Percentiles rank a stretch among this genome's conserved stretches.
These are phyloP conservation scores for Mucor piriformis DNA, from an alignment of 371 early-diverging fungal species.

Conservation along the genomic window DNA sequence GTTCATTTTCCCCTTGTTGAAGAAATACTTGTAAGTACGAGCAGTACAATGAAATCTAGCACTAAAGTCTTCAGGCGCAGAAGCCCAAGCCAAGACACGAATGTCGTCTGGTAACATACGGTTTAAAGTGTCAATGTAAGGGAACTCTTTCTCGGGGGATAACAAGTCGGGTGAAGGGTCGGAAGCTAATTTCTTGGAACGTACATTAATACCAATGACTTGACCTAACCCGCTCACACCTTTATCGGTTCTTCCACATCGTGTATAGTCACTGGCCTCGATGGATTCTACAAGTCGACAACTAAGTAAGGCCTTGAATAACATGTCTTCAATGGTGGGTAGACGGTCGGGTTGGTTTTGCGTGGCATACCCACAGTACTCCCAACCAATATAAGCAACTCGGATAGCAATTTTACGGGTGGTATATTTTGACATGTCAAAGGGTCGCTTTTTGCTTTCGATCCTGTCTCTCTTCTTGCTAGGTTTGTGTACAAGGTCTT, in stretches of 20 bases:
- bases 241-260: constrained; percentile 95
- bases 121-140: constrained; percentile 87
- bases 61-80: constrained; percentile 75
- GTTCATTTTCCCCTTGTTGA: constrained; percentile 62
- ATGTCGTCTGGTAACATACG: constrained; percentile 87
- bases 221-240: constrained; percentile 95
- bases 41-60: constrained; percentile 89
- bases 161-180: constrained; percentile 23
- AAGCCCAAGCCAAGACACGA: constrained; percentile 91
- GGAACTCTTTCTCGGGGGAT: constrained; percentile 57
- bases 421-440: constrained; percentile 80
- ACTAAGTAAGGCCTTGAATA: constrained; percentile 77
- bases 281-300: constrained; percentile 73
- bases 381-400: constrained; percentile 91
- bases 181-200: constrained; percentile 54
- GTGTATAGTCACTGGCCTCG: constrained; percentile 65
- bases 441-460: constrained; percentile 49
- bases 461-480: constrained; percentile 24
- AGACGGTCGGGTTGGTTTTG: constrained; percentile 55
- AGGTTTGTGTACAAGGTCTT: constrained; percentile 20
- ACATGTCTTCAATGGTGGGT: constrained; percentile 83
- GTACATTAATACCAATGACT: constrained; percentile 83
- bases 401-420: constrained; percentile 85
- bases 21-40: constrained; percentile 94
- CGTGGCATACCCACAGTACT: constrained; percentile 88